These are phyloP conservation scores for Ligustrum vulgare DNA, from an alignment of 257 asterid genomes.

Conservation along the genomic window DNA sequence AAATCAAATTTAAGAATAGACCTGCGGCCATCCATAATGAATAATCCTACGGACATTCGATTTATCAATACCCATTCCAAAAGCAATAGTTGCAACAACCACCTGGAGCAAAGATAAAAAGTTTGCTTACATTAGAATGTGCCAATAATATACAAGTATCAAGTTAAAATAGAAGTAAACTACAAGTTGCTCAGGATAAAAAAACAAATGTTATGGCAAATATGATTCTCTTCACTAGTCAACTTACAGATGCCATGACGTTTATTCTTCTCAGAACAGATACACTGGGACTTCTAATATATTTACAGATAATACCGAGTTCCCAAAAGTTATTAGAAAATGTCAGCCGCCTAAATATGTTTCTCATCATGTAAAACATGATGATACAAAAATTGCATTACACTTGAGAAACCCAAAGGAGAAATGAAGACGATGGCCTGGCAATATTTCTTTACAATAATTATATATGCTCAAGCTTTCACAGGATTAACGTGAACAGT, in stretches of 20 bases:
- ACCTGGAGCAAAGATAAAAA: constrained; percentile 46
- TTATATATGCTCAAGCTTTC: constrained; percentile 12
- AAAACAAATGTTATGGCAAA: neutral
- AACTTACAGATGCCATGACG: neutral
- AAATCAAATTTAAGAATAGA: constrained; percentile 21
- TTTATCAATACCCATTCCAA: constrained; percentile 92
- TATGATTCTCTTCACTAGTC: neutral
- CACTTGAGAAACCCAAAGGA: constrained; percentile 1
- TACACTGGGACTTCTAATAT: neutral
- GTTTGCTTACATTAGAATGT: constrained; percentile 10
- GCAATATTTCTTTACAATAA: constrained; percentile 8
- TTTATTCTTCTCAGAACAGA: constrained; percentile 13
- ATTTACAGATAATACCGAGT: constrained; percentile 13
- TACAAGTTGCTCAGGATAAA: neutral
- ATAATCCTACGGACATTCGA: constrained; percentile 68
- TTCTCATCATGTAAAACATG: constrained; percentile 1
- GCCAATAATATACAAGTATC: constrained; percentile 1
- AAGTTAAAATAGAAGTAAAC: neutral
- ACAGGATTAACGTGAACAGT: neutral
- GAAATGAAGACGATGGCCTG: neutral
- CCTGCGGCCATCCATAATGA: constrained; percentile 97
- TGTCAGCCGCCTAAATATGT: neutral
- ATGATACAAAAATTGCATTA: neutral
- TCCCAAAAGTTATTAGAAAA: neutral
- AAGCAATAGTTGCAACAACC: constrained; percentile 83